These are phyloP conservation scores for Phytopythium sindhum DNA, from an alignment of 352 stramenopile species.

Conservation along the genomic window DNA sequence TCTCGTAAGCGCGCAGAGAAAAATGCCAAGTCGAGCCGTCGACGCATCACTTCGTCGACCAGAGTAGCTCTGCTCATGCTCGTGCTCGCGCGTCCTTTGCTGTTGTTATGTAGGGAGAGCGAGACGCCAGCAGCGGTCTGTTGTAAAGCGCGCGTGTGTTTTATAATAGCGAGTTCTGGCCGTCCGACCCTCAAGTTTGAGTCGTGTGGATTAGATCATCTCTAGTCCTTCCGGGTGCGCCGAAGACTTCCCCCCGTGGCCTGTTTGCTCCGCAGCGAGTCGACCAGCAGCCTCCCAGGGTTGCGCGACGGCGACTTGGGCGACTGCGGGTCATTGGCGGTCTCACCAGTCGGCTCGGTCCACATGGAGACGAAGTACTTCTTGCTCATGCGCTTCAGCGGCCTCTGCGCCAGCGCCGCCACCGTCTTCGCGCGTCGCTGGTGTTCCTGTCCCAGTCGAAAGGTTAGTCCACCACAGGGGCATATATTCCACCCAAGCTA, in stretches of 20 bases:
- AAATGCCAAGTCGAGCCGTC: conserved; percentile 2
- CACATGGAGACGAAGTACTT: conserved; percentile 71
- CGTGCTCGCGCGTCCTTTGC: neutral
- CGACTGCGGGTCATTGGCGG: neutral
- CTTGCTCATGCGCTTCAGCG: conserved; percentile 29
- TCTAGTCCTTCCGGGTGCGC: neutral
- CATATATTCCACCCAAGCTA: neutral
- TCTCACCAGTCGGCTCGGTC: conserved; percentile 18
- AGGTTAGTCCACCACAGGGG: neutral
- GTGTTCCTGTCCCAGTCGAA: conserved; percentile 27
- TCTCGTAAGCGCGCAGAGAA: conserved; percentile 31
- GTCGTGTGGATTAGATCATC: neutral
- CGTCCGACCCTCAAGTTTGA: neutral
- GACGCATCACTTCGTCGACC: neutral
- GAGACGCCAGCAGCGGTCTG: neutral
- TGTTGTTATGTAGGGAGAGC: neutral
- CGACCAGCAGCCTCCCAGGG: conserved; percentile 15
- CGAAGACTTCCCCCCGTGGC: neutral
- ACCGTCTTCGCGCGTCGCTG: conserved; percentile 43
- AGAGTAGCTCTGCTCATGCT: neutral
- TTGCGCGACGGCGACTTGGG: conserved; percentile 7
- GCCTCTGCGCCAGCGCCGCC: conserved; percentile 23
- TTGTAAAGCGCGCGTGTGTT: conserved; percentile 4
- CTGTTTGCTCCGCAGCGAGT: conserved; percentile 13
- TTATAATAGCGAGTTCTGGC: conserved; percentile 7